Conservation (phyloP, 164 flowering plant species). For the Sextonia rubra region DNA sequence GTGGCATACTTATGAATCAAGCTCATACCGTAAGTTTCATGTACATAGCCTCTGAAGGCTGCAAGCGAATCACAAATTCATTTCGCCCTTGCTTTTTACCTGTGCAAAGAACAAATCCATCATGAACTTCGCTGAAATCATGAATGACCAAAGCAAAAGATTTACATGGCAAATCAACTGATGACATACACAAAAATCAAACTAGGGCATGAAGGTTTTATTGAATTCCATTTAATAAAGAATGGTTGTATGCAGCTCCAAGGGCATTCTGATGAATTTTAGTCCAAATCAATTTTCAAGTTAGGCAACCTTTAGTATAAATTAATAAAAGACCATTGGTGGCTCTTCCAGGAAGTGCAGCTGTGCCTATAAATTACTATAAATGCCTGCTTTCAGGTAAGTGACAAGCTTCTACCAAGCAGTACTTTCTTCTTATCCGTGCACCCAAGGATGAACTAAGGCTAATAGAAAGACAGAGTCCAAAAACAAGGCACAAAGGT, state of each 20-base stretch:
- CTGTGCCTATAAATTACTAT: neutral
- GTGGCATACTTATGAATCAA: neutral
- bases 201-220: neutral
- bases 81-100: conserved; percentile 93
- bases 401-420: neutral
- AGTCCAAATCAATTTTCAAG: no score
- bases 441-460: no score
- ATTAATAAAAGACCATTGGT: neutral
- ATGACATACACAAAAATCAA: neutral
- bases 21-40: conserved; percentile 84
- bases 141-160: neutral
- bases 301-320: no score
- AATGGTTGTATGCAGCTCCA: no score
- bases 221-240: no score
- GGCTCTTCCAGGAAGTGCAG: neutral
- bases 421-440: no score
- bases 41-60: conserved; percentile 93
- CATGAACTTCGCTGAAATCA: conserved; percentile 1
- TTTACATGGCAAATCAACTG: neutral
- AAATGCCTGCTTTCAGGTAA: neutral
- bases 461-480: no score
- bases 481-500: no score
- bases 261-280: no score
- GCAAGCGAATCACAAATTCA: conserved; percentile 91
- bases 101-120: conserved; percentile 13